Evolutionary conservation across 768 basidiomycete species (phyloP), one percentile per base, ranked within the genome.

Genomic region (Leccinum uliginosum): DNA sequence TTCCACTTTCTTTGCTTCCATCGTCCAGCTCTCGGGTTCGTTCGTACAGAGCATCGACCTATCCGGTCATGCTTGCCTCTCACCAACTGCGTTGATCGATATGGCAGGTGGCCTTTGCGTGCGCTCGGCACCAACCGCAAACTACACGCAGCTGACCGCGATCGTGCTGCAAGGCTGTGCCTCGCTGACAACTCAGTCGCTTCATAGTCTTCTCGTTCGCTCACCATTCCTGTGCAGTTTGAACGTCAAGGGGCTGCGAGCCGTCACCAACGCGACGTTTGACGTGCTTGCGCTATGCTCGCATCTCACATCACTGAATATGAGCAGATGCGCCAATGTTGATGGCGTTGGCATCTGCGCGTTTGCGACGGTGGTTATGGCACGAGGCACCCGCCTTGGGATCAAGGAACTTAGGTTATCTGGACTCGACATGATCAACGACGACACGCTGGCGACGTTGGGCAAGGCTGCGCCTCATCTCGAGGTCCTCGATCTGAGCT

Each of bases 401-500:
- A 67, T 95, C 56, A 84, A 77, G 67, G 81, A 83, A 44, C 76
- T 96, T 27, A 76, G 84, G 21, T 59, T 93, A 26, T 86, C 82
- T 7, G 91, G 89, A 1, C 67, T 96, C 56, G 82, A 78, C 65
- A 74, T 81, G 53, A 70, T 85, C 50, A 74, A 78, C 14, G 86
- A 89, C 63, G 73, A 76, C 11, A 79, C 80, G 63, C 80, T 95
- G 80, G 69, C 75, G n/a, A 71, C 74, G 11, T 74, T 94, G 34
- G 92, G 87, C 6, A 80, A 75, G 60, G 85, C 82, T 3, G 80
- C 88, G 1, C 89, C 89, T 19, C 74, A 77, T 63, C 78, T 95
- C 21, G 89, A 92, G 69, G 81, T 91, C 15, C 75, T 95, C 21
- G 93, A 95, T 70, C 72, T 93, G 59, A 89, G 87, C 71, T 88